Conservation (phyloP, 257 asterid species). For the Capsicum chinense region DNA sequence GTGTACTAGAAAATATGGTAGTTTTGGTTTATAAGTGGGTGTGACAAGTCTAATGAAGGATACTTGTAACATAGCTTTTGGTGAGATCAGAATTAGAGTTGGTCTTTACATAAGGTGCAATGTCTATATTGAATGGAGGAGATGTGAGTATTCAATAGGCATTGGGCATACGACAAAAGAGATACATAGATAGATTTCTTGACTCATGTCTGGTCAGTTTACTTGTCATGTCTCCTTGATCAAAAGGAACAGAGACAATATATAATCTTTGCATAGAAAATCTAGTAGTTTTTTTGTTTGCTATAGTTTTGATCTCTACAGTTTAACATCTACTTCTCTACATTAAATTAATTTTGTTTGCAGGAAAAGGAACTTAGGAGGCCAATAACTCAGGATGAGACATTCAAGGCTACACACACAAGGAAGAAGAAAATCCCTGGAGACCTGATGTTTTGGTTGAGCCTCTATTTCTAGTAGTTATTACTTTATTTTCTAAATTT, state of each 20-base stretch:
- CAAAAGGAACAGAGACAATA: background rate
- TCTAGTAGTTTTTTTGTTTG: too few relatives aligned
- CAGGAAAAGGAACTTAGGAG: too few relatives aligned
- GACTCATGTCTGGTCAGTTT: background rate
- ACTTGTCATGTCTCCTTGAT: background rate
- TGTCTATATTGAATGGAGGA: background rate
- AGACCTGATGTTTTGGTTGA: too few relatives aligned
- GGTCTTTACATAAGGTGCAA: background rate
- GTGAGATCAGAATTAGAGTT: background rate
- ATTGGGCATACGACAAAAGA: background rate
- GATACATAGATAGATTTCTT: background rate
- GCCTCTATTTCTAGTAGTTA: too few relatives aligned
- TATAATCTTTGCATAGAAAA: background rate
- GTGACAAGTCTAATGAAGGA: background rate
- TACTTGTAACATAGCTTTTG: background rate
- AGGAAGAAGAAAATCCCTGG: too few relatives aligned
- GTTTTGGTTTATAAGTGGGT: background rate
- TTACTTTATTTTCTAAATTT: too few relatives aligned
- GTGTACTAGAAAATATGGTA: too few relatives aligned
- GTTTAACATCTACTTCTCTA: too few relatives aligned
- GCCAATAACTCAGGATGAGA: too few relatives aligned
- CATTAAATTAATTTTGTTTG: too few relatives aligned
- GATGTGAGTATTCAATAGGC: background rate
- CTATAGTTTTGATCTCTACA: too few relatives aligned
- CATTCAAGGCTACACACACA: too few relatives aligned